Conservation (phyloP, 495 filamentous ascomycete species). For the Penicillium arizonense region DNA sequence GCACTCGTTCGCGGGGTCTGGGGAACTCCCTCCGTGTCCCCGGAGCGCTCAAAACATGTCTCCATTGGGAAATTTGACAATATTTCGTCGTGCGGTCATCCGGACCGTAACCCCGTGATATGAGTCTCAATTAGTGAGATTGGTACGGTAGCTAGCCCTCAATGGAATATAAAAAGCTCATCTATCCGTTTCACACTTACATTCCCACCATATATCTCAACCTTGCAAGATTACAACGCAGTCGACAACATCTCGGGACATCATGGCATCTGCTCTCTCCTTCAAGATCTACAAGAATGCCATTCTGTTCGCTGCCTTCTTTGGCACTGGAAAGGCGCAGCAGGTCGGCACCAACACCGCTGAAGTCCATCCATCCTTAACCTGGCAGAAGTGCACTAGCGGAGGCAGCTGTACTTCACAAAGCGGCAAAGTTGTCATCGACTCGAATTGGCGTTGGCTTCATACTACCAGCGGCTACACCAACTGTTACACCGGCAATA, state of each 20-base stretch:
- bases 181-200: background rate
- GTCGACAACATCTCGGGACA: background rate
- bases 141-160: background rate
- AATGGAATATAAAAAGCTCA: conserved; percentile 7
- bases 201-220: background rate
- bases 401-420: conserved; percentile 50
- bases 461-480: conserved; percentile 50
- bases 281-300: conserved; percentile 21
- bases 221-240: background rate
- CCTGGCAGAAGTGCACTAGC: conserved; percentile 54
- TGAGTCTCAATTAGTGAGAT: background rate
- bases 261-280: conserved; percentile 22
- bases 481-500: conserved; percentile 65
- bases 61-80: conserved; percentile 13
- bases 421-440: conserved; percentile 56
- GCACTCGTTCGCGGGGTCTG: background rate
- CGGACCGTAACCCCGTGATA: conserved; percentile 17
- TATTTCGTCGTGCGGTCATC: conserved; percentile 4
- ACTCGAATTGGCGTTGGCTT: conserved; percentile 65
- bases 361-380: conserved; percentile 33
- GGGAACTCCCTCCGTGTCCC: conserved; percentile 25
- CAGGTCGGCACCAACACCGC: conserved; percentile 15
- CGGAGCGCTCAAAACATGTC: conserved; percentile 16
- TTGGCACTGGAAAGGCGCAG: background rate
- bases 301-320: conserved; percentile 9